Evolutionary conservation across 2,329 filamentous ascomycete genomes (phyloP), one percentile per base, ranked within the genome.

Genomic region (Pseudogymnoascus sp.): DNA sequence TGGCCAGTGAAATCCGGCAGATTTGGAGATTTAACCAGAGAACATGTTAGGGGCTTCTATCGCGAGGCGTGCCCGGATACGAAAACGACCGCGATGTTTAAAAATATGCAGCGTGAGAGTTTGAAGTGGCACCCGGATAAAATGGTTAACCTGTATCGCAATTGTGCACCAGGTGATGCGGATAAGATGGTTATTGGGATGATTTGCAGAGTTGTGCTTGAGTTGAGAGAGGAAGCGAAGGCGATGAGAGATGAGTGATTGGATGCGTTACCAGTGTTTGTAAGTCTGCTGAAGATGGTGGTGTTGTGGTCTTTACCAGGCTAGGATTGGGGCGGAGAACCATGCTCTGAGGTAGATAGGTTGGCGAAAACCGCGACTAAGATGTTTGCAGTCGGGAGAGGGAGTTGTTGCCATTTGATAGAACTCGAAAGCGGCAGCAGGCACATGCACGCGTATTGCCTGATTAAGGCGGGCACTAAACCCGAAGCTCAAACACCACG

Each of bases 351-450:
- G 40, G 10, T 23, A 45, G 10, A 21, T 45, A 45, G 18, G 18
- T 45, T 23, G 2, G 18, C 18, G 18, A 45, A 23, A 64, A 45
- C 16, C 59, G 64, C 68, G 64, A 64, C 67, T 67, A 57, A 63
- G 66, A 69, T 66, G 23, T 23, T 23, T 23, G 23, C 23, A 23
- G 23, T 23, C 23, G 23, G 4, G 23, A 23, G 23, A 23, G 23
- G 23, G 23, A 23, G 23, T 23, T 23, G 2, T 23, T 23, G 23
- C 23, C 23, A 23, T 23, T 23, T 23, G 23, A 23, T 23, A 23
- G 23, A 23, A 23, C 23, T 23, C 23, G 23, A 23, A 23, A 23
- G 23, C 23, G 23, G 23, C 23, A 23, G 23, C 23, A 23, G 23
- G 23, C 23, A 23, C 23, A 23, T 23, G 2, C 23, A 23, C 23